Base-by-base conservation (phyloP, 495 filamentous ascomycete genomes). In the Penicillium simplicissimum region DNA sequence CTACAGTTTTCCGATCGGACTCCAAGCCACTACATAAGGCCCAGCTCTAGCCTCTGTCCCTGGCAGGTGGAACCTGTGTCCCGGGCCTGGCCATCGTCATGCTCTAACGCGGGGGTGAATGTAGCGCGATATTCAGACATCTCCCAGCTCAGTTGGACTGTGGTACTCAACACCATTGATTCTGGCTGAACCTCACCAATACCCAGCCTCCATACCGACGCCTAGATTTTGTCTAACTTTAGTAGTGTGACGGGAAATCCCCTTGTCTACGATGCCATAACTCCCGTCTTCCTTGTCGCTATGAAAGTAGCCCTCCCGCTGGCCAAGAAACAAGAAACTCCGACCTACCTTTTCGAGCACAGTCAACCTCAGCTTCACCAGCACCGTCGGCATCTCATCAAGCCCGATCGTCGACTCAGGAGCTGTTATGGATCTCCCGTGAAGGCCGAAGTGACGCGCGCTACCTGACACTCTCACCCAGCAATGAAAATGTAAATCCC, bases 201-300 rank as follows among this genome's bases (percentile, higher is more conserved):
- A 19, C 36, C n/a, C 8, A 53, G 15, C 13, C 51, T 35, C 10
- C 31, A 36, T 19, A 11, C 34, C 15, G 1, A 19, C 45, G 7
- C n/a, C 19, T 34, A n/a, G 14, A 8, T 0, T 9, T 19, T 23
- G 33, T 53, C 60, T 57, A 14, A 54, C 21, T 28, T 23, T 10
- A 11, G 17, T 55, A 74, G 71, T 77, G 76, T 55, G 74, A 77
- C 57, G 67, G 70, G 31, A 65, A 55, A 31, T 37, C 54, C 17
- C 64, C 67, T 21, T 79, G 76, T 57, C 53, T 68, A 1, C 67
- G 71, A 49, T 78, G 76, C 64, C 62, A 61, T 36, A 63, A 63
- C 31, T 55, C 62, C 34, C 68, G 62, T 17, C 47, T 66, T 10
- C 48, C 64, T 14, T 78, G 75, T 65, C 67, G 64, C 9, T 64